A percentile compares a stretch with the other conserved stretches of the same genome.
phyloP scores from a whole-genome alignment of 2,329 filamentous ascomycete species.

The Pseudogymnoascus sp. region DNA sequence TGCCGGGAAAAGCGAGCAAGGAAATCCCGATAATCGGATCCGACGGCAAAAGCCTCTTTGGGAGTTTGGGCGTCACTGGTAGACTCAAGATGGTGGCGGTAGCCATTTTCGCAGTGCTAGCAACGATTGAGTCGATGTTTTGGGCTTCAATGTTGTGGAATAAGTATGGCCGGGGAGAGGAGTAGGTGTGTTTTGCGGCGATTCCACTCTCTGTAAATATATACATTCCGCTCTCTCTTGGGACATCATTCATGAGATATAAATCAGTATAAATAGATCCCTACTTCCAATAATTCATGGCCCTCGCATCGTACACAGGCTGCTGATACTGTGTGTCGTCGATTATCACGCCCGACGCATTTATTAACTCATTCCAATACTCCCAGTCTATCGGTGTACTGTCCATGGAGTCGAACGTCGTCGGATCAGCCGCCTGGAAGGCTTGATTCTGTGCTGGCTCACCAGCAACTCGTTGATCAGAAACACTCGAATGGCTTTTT shows the following conservation, averaged over 20 bases:
- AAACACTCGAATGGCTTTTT: background rate
- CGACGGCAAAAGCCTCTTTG: background rate
- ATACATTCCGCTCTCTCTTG: background rate
- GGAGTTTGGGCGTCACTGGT: background rate
- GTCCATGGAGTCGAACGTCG: conserved; percentile 16
- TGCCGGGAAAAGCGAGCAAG: too few relatives aligned
- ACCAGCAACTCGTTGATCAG: conserved; percentile 11
- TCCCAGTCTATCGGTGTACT: conserved; percentile 25
- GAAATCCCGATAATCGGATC: background rate
- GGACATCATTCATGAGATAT: background rate
- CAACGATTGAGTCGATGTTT: background rate
- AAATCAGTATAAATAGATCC: background rate
- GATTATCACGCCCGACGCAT: conserved; percentile 14
- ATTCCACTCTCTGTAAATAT: background rate
- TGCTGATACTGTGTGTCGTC: background rate
- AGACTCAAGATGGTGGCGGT: background rate
- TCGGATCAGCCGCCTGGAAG: conserved; percentile 14
- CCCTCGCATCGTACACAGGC: background rate
- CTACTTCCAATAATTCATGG: background rate
- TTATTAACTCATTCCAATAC: conserved; percentile 27
- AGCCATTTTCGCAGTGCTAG: background rate
- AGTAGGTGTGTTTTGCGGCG: background rate
- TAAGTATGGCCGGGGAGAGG: background rate
- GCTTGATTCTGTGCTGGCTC: conserved; percentile 9
- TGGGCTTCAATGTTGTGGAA: background rate